Base-by-base conservation (phyloP, 495 filamentous ascomycete species). In the Neurospora intermedia region DNA sequence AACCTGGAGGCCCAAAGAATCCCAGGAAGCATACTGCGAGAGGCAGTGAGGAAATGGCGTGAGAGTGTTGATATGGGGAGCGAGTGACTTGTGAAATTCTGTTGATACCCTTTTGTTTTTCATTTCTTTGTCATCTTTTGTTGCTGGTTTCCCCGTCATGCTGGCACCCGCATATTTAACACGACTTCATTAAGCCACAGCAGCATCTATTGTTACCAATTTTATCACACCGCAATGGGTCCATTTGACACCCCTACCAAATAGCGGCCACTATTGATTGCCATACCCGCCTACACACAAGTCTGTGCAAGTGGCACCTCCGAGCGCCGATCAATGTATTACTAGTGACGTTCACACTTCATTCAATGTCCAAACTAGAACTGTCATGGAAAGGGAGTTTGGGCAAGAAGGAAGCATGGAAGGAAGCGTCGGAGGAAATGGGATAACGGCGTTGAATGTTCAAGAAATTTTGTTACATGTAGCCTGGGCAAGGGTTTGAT, bases 31-130 rank as follows among this genome's bases (percentile, higher is more conserved):
- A 74, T 79, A 1, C 74, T 86, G 62, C 77, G 81, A 38, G 75
- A 78, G n/a, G 83, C 83, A 5, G 78, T 86, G 43, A 79, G 84
- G 74, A 71, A 73, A 8, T 86, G 85, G 85, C 80, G 85, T 23
- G 82, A 84, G 20, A 79, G 46, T 54, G 78, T 86, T 43, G 85
- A 86, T 69, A 16, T 46, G n/a, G 69, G 73, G 38, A 75, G 76
- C 4, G 82, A 82, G 18, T 79, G 72, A 77, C 54, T 72, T 42
- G 54, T 18, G 54, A 38, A 38, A 66, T 66, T 66, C 1, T 38
- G 15, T 35, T 66, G 54, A 66, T 66, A 66, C 54, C 54, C 54
- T 35, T 35, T 66, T 66, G 27, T 35, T 35, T 62, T 66, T 38
- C 15, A 27, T 27, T 66, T 18, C 13, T 18, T 35, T 18, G 54